A percentile compares a stretch with the other conserved stretches of the same genome.
Conservation (phyloP, 306 rosid species). For the Vicia villosa region DNA sequence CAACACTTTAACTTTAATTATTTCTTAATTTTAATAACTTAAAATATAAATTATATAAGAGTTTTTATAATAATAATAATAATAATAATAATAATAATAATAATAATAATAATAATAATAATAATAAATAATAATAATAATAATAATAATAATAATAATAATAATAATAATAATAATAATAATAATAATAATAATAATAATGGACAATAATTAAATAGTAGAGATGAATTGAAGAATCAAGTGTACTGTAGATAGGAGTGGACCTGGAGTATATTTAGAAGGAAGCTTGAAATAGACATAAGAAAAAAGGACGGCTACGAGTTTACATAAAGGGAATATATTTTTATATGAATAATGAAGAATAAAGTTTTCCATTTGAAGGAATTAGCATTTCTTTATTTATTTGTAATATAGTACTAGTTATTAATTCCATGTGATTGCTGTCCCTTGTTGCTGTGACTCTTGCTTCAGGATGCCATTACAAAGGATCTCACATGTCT, state of each 20-base stretch:
- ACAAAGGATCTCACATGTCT: conserved; percentile 31
- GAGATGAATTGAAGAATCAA: conserved; percentile 29
- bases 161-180: background rate
- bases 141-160: too few species aligned
- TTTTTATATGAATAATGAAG: background rate
- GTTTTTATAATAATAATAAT: too few species aligned
- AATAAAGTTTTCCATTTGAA: conserved; percentile 24
- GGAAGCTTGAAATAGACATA: conserved; percentile 27
- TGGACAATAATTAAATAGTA: background rate
- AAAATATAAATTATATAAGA: too few species aligned
- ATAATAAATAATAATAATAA: too few species aligned
- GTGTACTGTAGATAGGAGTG: background rate
- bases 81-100: too few species aligned
- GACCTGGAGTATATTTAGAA: background rate
- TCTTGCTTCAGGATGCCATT: conserved; percentile 5
- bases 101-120: too few species aligned
- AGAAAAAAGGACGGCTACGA: conserved; percentile 42
- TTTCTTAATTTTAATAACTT: too few species aligned
- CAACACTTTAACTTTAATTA: too few species aligned
- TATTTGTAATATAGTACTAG: conserved; percentile 19
- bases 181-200: background rate
- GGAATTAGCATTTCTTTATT: background rate
- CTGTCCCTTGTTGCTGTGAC: conserved; percentile 3
- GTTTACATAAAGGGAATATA: conserved; percentile 7
- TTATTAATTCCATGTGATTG: conserved; percentile 34